phyloP scores from a whole-genome alignment of 768 basidiomycete species.

The Macrolepiota fuliginosa region DNA sequence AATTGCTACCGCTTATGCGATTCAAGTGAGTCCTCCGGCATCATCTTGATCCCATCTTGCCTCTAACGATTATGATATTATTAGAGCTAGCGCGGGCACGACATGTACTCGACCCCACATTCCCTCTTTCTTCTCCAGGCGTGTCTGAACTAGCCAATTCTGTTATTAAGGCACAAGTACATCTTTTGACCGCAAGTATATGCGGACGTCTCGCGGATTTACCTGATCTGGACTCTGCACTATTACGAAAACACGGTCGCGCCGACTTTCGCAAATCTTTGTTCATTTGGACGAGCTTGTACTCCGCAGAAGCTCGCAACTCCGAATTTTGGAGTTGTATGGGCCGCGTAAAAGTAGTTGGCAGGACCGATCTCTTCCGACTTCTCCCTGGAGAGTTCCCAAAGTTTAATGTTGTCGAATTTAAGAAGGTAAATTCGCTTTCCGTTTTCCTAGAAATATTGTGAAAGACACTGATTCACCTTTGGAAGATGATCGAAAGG shows the following conservation, averaged over 20 bases:
- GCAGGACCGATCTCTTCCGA: not conserved
- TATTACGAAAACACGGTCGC: too few species aligned
- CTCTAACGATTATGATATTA: not conserved
- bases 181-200: too few species aligned
- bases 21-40: not conserved
- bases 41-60: not conserved
- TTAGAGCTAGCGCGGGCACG: not conserved
- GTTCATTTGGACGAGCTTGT: too few species aligned
- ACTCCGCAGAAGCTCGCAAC: not conserved
- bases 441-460: too few species aligned
- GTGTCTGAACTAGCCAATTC: too few species aligned
- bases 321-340: not conserved
- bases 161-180: too few species aligned
- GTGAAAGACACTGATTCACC: not conserved
- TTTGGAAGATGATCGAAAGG: not conserved
- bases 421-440: not conserved
- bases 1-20: not conserved
- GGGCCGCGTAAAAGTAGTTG: too few species aligned
- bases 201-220: too few species aligned
- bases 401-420: not conserved
- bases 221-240: too few species aligned
- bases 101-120: not conserved
- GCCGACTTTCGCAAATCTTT: too few species aligned
- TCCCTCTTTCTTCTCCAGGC: too few species aligned
- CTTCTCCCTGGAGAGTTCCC: not conserved